Conservation (phyloP, 2,329 filamentous ascomycete species). For the Anthostomella pinea region DNA sequence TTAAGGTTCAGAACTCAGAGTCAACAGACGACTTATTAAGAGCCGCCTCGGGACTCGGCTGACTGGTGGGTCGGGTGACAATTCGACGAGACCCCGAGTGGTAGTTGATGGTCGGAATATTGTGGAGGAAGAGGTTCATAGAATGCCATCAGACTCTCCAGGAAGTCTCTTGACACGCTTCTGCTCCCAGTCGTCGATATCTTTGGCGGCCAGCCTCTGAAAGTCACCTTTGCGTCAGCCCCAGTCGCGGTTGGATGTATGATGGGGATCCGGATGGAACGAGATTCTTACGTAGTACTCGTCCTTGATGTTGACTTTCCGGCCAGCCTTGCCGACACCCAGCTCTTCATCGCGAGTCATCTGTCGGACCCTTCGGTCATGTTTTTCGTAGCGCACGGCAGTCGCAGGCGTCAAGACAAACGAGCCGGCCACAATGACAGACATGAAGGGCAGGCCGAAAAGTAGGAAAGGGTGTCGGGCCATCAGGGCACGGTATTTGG, state of each 20-base stretch:
- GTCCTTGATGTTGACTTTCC: slow-evolving; percentile 76
- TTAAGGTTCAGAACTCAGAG: no score
- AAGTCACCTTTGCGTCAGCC: slow-evolving; percentile 15
- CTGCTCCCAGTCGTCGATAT: slow-evolving; percentile 95
- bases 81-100: slow-evolving; percentile 3
- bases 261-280: background rate
- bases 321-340: slow-evolving; percentile 67
- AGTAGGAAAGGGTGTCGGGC: slow-evolving; percentile 81
- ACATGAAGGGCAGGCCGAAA: slow-evolving; percentile 90
- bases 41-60: no score
- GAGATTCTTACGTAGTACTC: slow-evolving; percentile 72
- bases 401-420: slow-evolving; percentile 95
- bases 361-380: slow-evolving; percentile 86
- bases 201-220: slow-evolving; percentile 79
- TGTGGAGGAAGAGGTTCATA: slow-evolving; percentile 45
- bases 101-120: slow-evolving; percentile 3
- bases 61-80: no score
- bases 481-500: slow-evolving; percentile 73
- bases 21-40: no score
- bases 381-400: slow-evolving; percentile 87
- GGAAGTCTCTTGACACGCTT: slow-evolving; percentile 86
- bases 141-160: slow-evolving; percentile 83
- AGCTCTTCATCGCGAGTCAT: slow-evolving; percentile 84
- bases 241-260: no score
- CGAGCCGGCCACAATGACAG: slow-evolving; percentile 84